Evolutionary conservation across 1,284 basidiomycete genomes (phyloP).

Genomic region (Leccinum pseudoinsigne): DNA sequence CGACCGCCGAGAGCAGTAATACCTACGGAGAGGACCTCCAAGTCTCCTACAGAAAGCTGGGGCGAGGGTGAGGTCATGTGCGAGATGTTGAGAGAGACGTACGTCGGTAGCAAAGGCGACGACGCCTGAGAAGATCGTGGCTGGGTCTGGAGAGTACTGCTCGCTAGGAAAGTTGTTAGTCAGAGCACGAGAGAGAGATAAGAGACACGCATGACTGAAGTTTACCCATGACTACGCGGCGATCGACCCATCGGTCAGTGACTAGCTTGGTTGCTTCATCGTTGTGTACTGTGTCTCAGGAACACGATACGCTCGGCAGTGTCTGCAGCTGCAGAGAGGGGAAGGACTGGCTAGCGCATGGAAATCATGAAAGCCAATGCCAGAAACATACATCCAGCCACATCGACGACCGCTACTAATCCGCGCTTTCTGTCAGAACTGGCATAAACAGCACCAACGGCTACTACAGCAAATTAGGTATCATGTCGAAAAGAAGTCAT

Average conservation of each 20-base stretch:
- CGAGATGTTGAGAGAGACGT: constrained; percentile 4
- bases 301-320: constrained; percentile 77
- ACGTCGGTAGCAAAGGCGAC: constrained; percentile 71
- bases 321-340: constrained; percentile 59
- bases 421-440: constrained; percentile 73
- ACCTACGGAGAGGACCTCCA: constrained; percentile 53
- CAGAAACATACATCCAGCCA: constrained; percentile 55
- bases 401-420: constrained; percentile 60
- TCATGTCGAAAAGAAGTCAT: constrained; percentile 8
- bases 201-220: constrained; percentile 49
- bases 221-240: constrained; percentile 57
- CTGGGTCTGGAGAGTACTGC: constrained; percentile 68
- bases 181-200: background rate
- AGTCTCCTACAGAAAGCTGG: no score
- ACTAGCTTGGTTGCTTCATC: constrained; percentile 35
- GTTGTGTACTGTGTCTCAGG: constrained; percentile 43
- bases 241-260: constrained; percentile 69
- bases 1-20: constrained; percentile 82
- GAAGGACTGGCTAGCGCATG: background rate
- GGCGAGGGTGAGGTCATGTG: no score
- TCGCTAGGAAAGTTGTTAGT: constrained; percentile 35
- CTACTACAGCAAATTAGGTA: constrained; percentile 38
- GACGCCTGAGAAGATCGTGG: constrained; percentile 81
- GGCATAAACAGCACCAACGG: constrained; percentile 67
- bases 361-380: constrained; percentile 1